Evolutionary conservation across 306 rosid species (phyloP), one percentile per base, ranked within the genome.

Genomic region (Quercus wislizeni): DNA sequence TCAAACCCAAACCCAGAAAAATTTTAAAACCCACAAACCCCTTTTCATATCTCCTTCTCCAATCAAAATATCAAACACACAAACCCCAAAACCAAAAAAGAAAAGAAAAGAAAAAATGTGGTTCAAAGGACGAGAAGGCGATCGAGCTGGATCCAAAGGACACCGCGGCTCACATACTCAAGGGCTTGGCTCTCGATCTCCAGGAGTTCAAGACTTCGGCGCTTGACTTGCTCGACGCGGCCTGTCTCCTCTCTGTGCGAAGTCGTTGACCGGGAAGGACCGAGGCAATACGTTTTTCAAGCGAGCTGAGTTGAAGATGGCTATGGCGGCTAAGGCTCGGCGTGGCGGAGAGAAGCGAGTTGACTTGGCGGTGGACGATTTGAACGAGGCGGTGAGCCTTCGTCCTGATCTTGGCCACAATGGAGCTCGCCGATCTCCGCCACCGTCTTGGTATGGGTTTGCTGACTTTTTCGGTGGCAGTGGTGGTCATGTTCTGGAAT

Each of bases 151-250:
- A 91, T 41, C 97, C 97, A 1, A 91, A 84, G 59, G 98, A 94
- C 82, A 97, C 94, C 2, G 98, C 98, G 1, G 78, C 94, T 13
- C 91, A 94, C 92, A 86, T 94, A 15, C 90, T 94, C 55, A 92
- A 92, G 56, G 85, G 97, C 35, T 58, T 92, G 58, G 92, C 83
- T 55, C 93, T 94, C 68, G 94, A 92, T 17, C 74, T 85, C 21
- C 98, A 91, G 75, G 98, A 97, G 7, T 92, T 85, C 78, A 84
- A 88, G 63, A 73, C 90, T 75, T 92, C 96, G 43, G 98, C 97
- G 1, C 91, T 94, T 9, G 97, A 94, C 43, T 83, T 97, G 19
- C 71, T 92, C 18, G 94, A 92, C 55, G 76, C 83, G 23, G 94
- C 98, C 84, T 94, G 28, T 94, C 98, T 2, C 97, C 97, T 2